Base-by-base conservation (phyloP, 2,329 filamentous ascomycete genomes). In the Pestalotiopsis sp. region DNA sequence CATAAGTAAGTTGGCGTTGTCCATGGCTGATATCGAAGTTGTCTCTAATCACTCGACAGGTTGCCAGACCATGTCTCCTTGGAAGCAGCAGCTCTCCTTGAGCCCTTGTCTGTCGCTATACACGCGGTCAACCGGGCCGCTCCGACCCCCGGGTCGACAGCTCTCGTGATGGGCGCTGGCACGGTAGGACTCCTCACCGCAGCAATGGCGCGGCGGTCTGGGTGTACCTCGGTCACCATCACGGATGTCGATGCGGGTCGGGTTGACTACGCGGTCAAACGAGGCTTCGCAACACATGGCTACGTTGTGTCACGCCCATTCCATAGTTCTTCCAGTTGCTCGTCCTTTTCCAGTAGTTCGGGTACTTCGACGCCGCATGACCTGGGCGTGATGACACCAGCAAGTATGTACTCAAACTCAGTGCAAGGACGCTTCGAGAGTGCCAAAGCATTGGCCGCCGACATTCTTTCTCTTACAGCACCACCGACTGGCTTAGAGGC, bases 141-240 rank as follows among this genome's bases (percentile, higher is more conserved):
- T 38, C 84, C 84, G 2, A 77, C 82, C 11, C 83, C 87, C 0
- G 86, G 86, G 6, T 87, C 86, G 3, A 87, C 85, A 2, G 86
- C 87, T 3, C 79, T 91, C n/a, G 85, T 92, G 36, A 85, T 91
- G n/a, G 90, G 90, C 17, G 88, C 89, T 12, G 90, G 89, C 17
- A 87, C 90, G 1, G 86, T 92, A 38, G 90, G 90, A 1, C 80
- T 91, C 3, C 80, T 91, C 59, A 90, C 87, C 13, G 88, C 89
- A 3, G 88, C 87, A 23, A 90, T 91, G 83, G 88, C 89, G 3
- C 81, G 86, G 36, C 85, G 88, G 73, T 86, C 88, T 12, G 89
- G 88, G 31, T 90, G 88, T 70, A 84, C 84, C 1, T 81, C 84
- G 41, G 85, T 92, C 27, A 88, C 87, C 3, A 88, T 90, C 57